A percentile compares a stretch with the other conserved stretches of the same genome.
These are phyloP conservation scores for Akanthomyces muscarius DNA, from an alignment of 2,329 filamentous ascomycete genomes.

Conservation along the genomic window DNA sequence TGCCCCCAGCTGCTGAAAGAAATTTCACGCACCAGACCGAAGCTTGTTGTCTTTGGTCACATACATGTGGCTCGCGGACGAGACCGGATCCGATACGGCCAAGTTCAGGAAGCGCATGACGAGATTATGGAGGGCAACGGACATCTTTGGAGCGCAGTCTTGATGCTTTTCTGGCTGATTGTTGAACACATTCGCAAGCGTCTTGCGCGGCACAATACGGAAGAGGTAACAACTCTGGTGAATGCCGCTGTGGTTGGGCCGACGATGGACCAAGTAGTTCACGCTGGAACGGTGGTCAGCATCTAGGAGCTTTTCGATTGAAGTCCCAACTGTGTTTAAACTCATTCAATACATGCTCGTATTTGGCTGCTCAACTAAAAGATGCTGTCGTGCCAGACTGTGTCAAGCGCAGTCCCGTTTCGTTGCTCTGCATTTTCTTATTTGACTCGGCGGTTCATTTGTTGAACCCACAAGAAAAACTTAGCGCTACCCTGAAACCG, in stretches of 20 bases:
- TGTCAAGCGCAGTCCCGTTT: not conserved
- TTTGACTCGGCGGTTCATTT: too few relatives aligned
- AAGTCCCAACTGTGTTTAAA: too few relatives aligned
- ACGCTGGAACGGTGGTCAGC: not conserved
- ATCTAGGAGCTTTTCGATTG: too few relatives aligned
- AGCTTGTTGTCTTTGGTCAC: slow-evolving; percentile 37
- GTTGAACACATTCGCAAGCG: not conserved
- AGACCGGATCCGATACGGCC: slow-evolving; percentile 27
- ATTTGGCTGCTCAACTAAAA: too few relatives aligned
- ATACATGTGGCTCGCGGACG: slow-evolving; percentile 32
- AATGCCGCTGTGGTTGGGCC: slow-evolving; percentile 10
- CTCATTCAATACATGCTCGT: too few relatives aligned
- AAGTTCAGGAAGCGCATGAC: slow-evolving; percentile 26
- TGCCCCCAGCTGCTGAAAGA: slow-evolving; percentile 30
- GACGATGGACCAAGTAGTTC: not conserved
- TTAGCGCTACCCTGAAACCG: too few relatives aligned
- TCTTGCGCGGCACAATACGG: not conserved
- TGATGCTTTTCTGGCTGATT: too few relatives aligned
- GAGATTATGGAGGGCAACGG: slow-evolving; percentile 1
- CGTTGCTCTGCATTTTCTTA: too few relatives aligned
- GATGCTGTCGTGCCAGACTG: not conserved
- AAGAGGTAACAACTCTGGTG: slow-evolving; percentile 2
- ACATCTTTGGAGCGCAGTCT: too few relatives aligned
- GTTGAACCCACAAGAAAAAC: too few relatives aligned
- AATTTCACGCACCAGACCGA: slow-evolving; percentile 29